Evolutionary conservation across 2,329 filamentous ascomycete species (phyloP).

Genomic region (Clonostachys sp.): DNA sequence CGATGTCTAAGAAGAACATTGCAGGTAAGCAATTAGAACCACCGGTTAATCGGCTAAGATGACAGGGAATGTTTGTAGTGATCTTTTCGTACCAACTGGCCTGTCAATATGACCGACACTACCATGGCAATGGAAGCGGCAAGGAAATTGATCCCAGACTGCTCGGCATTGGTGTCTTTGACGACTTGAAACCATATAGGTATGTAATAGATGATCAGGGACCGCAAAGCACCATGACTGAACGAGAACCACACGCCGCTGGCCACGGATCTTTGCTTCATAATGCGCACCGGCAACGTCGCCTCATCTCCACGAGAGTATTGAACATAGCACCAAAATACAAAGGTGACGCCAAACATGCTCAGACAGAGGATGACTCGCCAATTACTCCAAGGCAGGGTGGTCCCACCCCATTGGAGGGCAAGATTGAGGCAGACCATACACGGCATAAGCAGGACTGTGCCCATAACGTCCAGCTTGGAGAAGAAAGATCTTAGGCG

Average conservation of each 20-base stretch:
- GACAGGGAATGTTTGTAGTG: no score
- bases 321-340: slow-evolving; percentile 29
- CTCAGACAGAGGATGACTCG: slow-evolving; percentile 37
- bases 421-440: slow-evolving; percentile 33
- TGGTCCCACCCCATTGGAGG: slow-evolving; percentile 32
- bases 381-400: slow-evolving; percentile 15
- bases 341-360: slow-evolving; percentile 26
- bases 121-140: slow-evolving; percentile 1
- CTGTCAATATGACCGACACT: background rate
- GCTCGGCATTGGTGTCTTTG: slow-evolving; percentile 23
- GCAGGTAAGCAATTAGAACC: no score
- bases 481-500: background rate
- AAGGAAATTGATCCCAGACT: slow-evolving; percentile 6
- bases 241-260: slow-evolving; percentile 38
- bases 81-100: no score
- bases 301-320: slow-evolving; percentile 21
- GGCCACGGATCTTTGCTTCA: slow-evolving; percentile 69
- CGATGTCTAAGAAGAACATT: background rate
- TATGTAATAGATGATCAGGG: slow-evolving; percentile 22
- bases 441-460: slow-evolving; percentile 5
- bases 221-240: background rate
- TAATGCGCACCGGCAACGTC: slow-evolving; percentile 58
- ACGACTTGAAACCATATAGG: slow-evolving; percentile 42
- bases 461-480: slow-evolving; percentile 14
- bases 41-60: no score